phyloP scores from a whole-genome alignment of 495 filamentous ascomycete genomes.

The Penicillium egyptiacum region DNA sequence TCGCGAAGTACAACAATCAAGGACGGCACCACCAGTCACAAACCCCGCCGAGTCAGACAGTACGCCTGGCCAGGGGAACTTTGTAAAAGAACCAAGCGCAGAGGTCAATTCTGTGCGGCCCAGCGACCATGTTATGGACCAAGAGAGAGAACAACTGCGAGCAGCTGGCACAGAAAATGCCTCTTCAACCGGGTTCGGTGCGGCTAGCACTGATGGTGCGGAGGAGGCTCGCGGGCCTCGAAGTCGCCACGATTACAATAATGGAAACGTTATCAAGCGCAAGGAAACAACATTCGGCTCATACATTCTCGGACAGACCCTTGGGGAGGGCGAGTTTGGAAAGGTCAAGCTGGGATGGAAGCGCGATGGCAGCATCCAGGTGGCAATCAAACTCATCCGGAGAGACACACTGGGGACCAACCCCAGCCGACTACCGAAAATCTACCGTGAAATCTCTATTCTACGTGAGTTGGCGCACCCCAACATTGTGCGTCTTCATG shows the following conservation, averaged over 20 bases:
- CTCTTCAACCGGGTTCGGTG: slow-evolving; percentile 53
- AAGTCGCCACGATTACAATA: slow-evolving; percentile 76
- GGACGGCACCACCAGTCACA: slow-evolving; percentile 15
- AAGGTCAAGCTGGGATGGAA: slow-evolving; percentile 99
- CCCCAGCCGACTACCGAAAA: slow-evolving; percentile 86
- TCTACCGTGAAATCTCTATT: slow-evolving; percentile 94
- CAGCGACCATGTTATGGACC: slow-evolving; percentile 75
- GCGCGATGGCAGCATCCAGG: slow-evolving; percentile 86
- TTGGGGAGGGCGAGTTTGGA: slow-evolving; percentile 97
- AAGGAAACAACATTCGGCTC: slow-evolving; percentile 92
- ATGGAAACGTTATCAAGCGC: slow-evolving; percentile 43
- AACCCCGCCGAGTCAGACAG: slow-evolving; percentile 23
- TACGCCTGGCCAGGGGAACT: slow-evolving; percentile 23
- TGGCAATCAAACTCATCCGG: slow-evolving; percentile 97
- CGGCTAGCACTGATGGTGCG: slow-evolving; percentile 54
- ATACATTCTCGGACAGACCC: slow-evolving; percentile 93
- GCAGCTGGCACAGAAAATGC: slow-evolving; percentile 58
- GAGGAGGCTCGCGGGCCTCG: slow-evolving; percentile 62
- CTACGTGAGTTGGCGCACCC: slow-evolving; percentile 83
- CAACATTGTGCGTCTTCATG: slow-evolving; percentile 95
- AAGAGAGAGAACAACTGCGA: slow-evolving; percentile 74
- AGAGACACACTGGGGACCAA: slow-evolving; percentile 85
- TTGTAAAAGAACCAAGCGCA: slow-evolving; percentile 43
- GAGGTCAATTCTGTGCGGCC: slow-evolving; percentile 77
- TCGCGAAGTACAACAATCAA: slow-evolving; percentile 21